A percentile compares a stretch with the other conserved stretches of the same genome.
phyloP scores from a whole-genome alignment of 306 rosid species.

The Parietaria judaica region DNA sequence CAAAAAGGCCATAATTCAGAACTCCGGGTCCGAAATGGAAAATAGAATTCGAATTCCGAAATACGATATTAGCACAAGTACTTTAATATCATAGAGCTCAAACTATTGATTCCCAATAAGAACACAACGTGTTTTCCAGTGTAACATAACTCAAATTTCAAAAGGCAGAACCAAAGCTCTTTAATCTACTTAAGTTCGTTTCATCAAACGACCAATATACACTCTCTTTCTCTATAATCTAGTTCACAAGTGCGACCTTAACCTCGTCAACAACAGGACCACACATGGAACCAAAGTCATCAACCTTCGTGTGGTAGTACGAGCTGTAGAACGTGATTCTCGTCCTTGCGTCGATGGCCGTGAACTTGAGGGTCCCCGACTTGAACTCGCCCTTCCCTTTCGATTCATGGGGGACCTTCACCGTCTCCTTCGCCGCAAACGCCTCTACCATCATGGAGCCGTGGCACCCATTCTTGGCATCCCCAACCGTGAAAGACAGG shows the following conservation, averaged over 20 bases:
- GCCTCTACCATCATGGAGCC: conserved; percentile 96
- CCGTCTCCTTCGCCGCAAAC: conserved; percentile 64
- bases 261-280: conserved; percentile 86
- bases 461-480: conserved; percentile 82
- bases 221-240: conserved; percentile 10
- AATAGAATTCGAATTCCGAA: too few relatives aligned
- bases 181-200: neutral
- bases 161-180: conserved; percentile 4
- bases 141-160: neutral
- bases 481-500: conserved; percentile 67
- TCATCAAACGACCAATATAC: conserved; percentile 28
- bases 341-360: conserved; percentile 52
- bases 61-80: too few relatives aligned
- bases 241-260: conserved; percentile 31
- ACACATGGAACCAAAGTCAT: conserved; percentile 81
- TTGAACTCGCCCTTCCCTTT: conserved; percentile 62
- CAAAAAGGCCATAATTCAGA: too few relatives aligned
- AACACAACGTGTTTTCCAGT: conserved; percentile 1
- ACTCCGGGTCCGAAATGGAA: too few relatives aligned
- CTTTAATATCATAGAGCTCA: neutral
- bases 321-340: conserved; percentile 90
- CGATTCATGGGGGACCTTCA: conserved; percentile 72
- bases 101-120: conserved; percentile 1
- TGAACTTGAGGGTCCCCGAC: conserved; percentile 53
- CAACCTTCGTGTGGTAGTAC: conserved; percentile 67